Evolutionary conservation across 1,284 basidiomycete genomes (phyloP).

Genomic region (Heterobasidion occidentale): DNA sequence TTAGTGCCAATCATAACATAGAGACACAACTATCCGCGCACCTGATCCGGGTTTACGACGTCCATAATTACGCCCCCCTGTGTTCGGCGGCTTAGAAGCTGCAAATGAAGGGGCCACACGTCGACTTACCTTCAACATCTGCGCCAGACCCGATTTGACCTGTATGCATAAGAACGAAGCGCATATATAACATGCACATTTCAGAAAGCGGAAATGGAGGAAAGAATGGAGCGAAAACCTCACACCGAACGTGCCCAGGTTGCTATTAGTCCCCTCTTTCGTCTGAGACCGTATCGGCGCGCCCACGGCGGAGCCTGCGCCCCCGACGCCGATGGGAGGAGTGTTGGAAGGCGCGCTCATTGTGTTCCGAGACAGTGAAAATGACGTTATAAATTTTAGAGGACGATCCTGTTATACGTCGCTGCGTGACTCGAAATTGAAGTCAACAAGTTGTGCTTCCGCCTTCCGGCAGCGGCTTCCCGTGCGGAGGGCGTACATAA

Average conservation of each 20-base stretch:
- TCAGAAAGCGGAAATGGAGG: background rate
- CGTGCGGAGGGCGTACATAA: no score
- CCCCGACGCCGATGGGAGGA: constrained; percentile 24
- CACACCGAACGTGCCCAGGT: constrained; percentile 80
- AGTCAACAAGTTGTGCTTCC: no score
- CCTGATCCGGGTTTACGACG: constrained; percentile 81
- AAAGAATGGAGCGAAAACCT: constrained; percentile 11
- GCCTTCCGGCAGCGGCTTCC: no score
- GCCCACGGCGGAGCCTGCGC: constrained; percentile 26
- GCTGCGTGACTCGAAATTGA: no score
- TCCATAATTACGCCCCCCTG: constrained; percentile 92
- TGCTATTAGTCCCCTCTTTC: constrained; percentile 52
- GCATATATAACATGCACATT: background rate
- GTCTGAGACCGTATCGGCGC: constrained; percentile 50
- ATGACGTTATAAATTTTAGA: no score
- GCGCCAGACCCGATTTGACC: constrained; percentile 92
- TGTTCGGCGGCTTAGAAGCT: constrained; percentile 11
- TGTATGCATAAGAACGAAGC: constrained; percentile 18
- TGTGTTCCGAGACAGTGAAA: constrained; percentile 6
- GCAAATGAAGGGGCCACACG: background rate
- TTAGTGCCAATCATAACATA: background rate
- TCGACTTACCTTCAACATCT: constrained; percentile 81
- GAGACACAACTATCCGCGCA: constrained; percentile 22
- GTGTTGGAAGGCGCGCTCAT: constrained; percentile 25
- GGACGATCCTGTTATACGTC: background rate